Percentiles rank a stretch among this genome's conserved stretches.
Evolutionary conservation across 306 rosid species (phyloP).

Genomic region (Cicer arietinum): DNA sequence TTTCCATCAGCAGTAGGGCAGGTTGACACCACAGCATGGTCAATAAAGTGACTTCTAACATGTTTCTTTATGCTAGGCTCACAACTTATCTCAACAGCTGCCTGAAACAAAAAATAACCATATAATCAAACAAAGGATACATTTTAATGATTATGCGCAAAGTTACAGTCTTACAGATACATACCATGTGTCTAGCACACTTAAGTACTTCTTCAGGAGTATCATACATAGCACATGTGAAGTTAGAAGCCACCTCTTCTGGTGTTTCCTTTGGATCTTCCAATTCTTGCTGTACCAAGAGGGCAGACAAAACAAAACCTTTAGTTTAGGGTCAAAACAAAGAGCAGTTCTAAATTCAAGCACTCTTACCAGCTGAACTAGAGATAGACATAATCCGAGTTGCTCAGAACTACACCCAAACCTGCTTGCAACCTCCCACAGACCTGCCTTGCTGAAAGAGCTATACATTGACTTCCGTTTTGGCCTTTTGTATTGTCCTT

Average conservation of each 20-base stretch:
- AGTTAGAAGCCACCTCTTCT: constrained; percentile 95
- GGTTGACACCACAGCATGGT: constrained; percentile 82
- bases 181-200: constrained; percentile 97
- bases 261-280: constrained; percentile 98
- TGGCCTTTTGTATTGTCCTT: constrained; percentile 95
- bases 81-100: constrained; percentile 97
- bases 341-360: constrained; percentile 40
- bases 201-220: constrained; percentile 91
- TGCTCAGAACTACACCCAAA: constrained; percentile 97
- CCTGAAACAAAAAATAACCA: constrained; percentile 62
- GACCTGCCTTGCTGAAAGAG: constrained; percentile 82
- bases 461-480: constrained; percentile 83
- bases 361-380: constrained; percentile 68
- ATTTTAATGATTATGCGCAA: constrained; percentile 21
- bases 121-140: constrained; percentile 13
- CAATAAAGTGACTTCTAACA: constrained; percentile 88
- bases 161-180: constrained; percentile 18
- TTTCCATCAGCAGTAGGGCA: constrained; percentile 85
- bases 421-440: constrained; percentile 95
- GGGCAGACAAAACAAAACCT: constrained; percentile 23
- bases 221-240: constrained; percentile 85
- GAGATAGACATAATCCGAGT: constrained; percentile 83
- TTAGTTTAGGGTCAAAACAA: constrained; percentile 36
- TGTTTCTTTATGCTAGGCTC: constrained; percentile 94
- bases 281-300: constrained; percentile 72